Conservation (phyloP, 2,329 filamentous ascomycete species). For the Fusarium nisikadoi region DNA sequence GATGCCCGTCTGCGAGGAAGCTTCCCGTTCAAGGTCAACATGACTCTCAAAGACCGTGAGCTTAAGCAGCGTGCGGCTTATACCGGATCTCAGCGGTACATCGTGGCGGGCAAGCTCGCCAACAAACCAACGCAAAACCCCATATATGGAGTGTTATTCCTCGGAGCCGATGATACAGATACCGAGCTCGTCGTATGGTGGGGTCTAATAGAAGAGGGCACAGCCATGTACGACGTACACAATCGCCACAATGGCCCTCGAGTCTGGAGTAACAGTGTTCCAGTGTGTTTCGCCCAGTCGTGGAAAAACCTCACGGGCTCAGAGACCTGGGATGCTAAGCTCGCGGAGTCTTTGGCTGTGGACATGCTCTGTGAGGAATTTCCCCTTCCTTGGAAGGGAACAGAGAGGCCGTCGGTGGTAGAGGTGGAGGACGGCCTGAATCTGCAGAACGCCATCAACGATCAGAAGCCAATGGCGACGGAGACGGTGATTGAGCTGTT, state of each 20-base stretch:
- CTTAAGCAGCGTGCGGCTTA: slow-evolving; percentile 42
- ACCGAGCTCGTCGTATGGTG: slow-evolving; percentile 44
- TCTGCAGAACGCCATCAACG: slow-evolving; percentile 31
- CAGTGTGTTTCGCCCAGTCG: slow-evolving; percentile 43
- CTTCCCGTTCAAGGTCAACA: slow-evolving; percentile 43
- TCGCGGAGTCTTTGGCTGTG: slow-evolving; percentile 39
- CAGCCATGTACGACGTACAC: slow-evolving; percentile 43
- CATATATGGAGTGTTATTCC: slow-evolving; percentile 42
- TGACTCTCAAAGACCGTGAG: slow-evolving; percentile 34
- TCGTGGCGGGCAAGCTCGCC: slow-evolving; percentile 38
- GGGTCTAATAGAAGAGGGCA: slow-evolving; percentile 43
- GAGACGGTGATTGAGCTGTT: slow-evolving; percentile 42
- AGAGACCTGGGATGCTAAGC: slow-evolving; percentile 30
- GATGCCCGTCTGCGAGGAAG: slow-evolving; percentile 37
- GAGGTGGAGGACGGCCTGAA: slow-evolving; percentile 41
- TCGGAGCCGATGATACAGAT: slow-evolving; percentile 38
- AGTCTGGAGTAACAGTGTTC: slow-evolving; percentile 43
- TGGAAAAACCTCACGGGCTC: slow-evolving; percentile 41
- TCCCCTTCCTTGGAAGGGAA: slow-evolving; percentile 38
- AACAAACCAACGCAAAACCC: slow-evolving; percentile 40
- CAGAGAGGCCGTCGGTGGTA: slow-evolving; percentile 37
- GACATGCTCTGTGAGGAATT: slow-evolving; percentile 44
- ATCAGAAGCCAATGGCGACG: slow-evolving; percentile 36
- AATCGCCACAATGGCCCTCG: slow-evolving; percentile 36
- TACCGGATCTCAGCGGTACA: slow-evolving; percentile 41